Conservation (phyloP, 805 yeast species). For the Kluyveromyces nonfermentans region DNA sequence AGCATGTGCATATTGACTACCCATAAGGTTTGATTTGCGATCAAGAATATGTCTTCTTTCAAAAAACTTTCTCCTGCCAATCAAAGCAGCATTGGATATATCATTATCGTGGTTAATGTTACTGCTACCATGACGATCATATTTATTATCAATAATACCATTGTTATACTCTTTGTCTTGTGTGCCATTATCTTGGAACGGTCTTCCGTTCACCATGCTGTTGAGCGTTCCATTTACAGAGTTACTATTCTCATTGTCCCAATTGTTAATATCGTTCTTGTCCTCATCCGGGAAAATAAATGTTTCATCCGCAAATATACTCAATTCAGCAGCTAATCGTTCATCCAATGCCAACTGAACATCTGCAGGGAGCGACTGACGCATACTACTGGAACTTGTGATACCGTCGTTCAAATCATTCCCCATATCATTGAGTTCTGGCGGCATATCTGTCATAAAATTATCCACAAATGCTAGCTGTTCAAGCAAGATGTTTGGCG, state of each 20-base stretch:
- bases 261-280: constrained; percentile 36
- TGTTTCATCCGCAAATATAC: constrained; percentile 76
- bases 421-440: constrained; percentile 31
- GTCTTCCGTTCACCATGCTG: neutral
- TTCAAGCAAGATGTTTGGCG: constrained; percentile 46
- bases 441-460: constrained; percentile 47
- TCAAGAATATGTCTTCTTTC: constrained; percentile 5
- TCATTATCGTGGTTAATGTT: constrained; percentile 4
- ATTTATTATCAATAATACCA: constrained; percentile 10
- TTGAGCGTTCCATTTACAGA: constrained; percentile 5
- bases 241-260: constrained; percentile 13
- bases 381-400: neutral
- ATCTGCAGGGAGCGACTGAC: neutral
- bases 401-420: constrained; percentile 16
- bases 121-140: constrained; percentile 6
- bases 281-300: constrained; percentile 79
- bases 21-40: constrained; percentile 8
- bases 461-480: constrained; percentile 76
- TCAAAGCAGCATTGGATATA: neutral
- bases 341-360: constrained; percentile 36
- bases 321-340: constrained; percentile 52
- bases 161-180: constrained; percentile 9
- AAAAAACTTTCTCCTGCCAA: neutral
- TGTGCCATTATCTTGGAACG: constrained; percentile 6
- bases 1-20: constrained; percentile 26